phyloP scores from a whole-genome alignment of 805 yeast genomes.

The Candida rishiriensis region DNA sequence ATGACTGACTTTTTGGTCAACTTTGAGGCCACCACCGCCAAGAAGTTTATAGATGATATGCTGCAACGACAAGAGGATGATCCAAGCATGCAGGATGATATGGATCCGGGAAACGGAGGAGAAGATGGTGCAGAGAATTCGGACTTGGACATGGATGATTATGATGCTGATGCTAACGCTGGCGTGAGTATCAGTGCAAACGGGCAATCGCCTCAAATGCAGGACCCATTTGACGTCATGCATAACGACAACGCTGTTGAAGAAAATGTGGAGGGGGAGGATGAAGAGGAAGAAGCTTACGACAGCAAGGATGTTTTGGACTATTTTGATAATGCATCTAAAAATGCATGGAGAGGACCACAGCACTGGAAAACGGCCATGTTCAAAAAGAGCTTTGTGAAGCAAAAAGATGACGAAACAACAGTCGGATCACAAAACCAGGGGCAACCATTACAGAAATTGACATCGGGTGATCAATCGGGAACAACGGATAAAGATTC shows the following conservation, averaged over 20 bases:
- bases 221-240: not conserved
- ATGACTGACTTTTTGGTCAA: not conserved
- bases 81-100: not conserved
- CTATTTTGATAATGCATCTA: constrained; percentile 68
- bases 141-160: not conserved
- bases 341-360: constrained; percentile 76
- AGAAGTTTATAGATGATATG: constrained; percentile 4
- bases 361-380: constrained; percentile 82
- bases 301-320: constrained; percentile 55
- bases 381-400: constrained; percentile 36
- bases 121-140: not conserved
- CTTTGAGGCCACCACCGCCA: constrained; percentile 16
- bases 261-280: constrained; percentile 3
- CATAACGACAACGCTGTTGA: not conserved
- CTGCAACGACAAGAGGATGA: not conserved
- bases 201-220: not conserved
- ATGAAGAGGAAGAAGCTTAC: constrained; percentile 31
- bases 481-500: not conserved
- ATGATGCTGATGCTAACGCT: not conserved
- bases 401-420: not conserved
- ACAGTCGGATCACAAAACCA: no score
- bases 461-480: not conserved
- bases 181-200: not conserved
- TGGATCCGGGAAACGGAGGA: not conserved
- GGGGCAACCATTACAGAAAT: no score